phyloP scores from a whole-genome alignment of 257 asterid genomes.

The Coffea canephora region DNA sequence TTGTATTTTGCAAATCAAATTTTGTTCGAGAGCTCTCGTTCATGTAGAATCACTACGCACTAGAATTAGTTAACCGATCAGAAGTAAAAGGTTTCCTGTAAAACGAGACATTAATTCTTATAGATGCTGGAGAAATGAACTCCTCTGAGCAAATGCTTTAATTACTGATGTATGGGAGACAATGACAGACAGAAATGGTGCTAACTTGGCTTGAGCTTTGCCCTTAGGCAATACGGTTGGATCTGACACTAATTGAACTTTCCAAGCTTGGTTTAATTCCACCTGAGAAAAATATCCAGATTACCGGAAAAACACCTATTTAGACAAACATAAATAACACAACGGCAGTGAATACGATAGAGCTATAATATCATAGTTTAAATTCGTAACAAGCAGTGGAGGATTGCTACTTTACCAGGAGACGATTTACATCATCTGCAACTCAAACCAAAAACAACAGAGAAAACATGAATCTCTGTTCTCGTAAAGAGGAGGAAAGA shows the following conservation, averaged over 20 bases:
- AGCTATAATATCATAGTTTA: background rate
- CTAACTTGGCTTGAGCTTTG: conserved; percentile 80
- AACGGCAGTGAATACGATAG: background rate
- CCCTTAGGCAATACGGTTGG: conserved; percentile 67
- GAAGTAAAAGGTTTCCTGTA: background rate
- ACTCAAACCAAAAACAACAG: conserved; percentile 20
- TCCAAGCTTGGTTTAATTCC: conserved; percentile 92
- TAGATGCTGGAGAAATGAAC: background rate
- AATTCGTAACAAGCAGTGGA: background rate
- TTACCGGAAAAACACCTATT: background rate
- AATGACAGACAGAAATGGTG: background rate
- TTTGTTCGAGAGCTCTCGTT: background rate
- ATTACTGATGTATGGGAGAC: background rate
- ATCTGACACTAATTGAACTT: conserved; percentile 59
- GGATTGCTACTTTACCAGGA: conserved; percentile 53
- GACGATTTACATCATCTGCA: conserved; percentile 86
- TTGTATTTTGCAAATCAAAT: too few species aligned
- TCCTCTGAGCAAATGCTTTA: background rate
- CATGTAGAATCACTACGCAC: background rate
- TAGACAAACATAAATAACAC: conserved; percentile 5
- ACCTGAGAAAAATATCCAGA: conserved; percentile 40
- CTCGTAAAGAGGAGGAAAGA: too few species aligned
- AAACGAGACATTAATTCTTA: background rate
- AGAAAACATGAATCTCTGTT: background rate
- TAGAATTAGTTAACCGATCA: background rate